Percentiles rank a stretch among this genome's conserved stretches.
These are phyloP conservation scores for Sarocladium oryzae DNA, from an alignment of 2,329 filamentous ascomycete genomes.

Conservation along the genomic window DNA sequence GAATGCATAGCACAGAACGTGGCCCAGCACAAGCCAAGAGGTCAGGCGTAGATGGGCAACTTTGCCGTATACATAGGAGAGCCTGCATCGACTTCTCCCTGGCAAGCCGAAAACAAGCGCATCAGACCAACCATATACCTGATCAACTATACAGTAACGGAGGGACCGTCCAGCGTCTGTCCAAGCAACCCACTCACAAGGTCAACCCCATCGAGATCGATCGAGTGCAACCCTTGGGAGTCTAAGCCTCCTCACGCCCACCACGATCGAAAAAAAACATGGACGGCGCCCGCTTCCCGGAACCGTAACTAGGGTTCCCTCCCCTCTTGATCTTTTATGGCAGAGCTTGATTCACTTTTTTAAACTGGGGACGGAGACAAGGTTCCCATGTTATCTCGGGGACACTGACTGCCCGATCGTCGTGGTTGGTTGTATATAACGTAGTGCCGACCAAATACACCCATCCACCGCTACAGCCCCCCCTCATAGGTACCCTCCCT, in stretches of 20 bases:
- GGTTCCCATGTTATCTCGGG: background rate
- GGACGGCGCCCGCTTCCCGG: background rate
- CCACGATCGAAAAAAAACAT: background rate
- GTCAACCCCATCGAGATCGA: slow-evolving; percentile 9
- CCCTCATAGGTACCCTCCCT: no score
- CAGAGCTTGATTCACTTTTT: background rate
- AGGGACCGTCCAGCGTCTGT: no score
- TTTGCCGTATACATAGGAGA: no score
- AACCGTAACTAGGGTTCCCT: slow-evolving; percentile 1
- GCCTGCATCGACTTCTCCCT: no score
- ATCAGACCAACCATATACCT: no score
- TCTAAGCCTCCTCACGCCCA: background rate
- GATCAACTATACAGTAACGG: no score
- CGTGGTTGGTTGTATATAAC: no score
- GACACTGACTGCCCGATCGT: background rate
- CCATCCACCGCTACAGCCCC: background rate
- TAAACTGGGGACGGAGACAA: background rate
- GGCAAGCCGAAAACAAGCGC: no score
- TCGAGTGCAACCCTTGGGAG: background rate
- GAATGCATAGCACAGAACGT: no score
- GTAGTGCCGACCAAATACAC: background rate
- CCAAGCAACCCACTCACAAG: no score
- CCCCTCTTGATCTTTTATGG: background rate
- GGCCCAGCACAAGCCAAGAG: background rate
- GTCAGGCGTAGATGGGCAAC: no score